Evolutionary conservation across 1,284 basidiomycete species (phyloP), one percentile per base, ranked within the genome.

Genomic region (Rhodotorula sp.): DNA sequence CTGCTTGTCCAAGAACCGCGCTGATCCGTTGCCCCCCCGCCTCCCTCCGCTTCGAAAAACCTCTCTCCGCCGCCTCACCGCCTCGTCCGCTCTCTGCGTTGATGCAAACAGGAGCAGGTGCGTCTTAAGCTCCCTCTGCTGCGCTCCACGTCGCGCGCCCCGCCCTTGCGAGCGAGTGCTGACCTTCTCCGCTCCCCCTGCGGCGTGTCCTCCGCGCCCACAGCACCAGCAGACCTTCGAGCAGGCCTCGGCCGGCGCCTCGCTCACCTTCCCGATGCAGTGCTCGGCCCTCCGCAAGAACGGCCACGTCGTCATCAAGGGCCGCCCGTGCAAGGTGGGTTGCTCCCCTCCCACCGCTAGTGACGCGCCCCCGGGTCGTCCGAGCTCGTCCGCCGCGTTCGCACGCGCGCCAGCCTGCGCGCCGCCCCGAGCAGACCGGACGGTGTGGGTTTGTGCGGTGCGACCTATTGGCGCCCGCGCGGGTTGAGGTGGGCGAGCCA

Each of bases 221-320:
- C 82, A 87, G 81, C 91, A 96, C 86, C 88, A 96, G 82, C 90
- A 94, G 82, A 88, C 86, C 82, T 95, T 97, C 82, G 92, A 96
- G 86, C 81, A 85, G 88, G 87, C 87, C 80, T 85, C 81, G 81
- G 88, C 93, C 80, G 91, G 91, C 79, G 93, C 93, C 81, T 94
- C 94, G 79, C 80, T 85, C 82, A 96, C 94, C 83, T 95, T 83
- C 87, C 91, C 78, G 60, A 72, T 78, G 69, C 69, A 78, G 66
- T 98, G 97, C 86, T 99, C 96, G 83, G 94, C 94, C 80, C 91
- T 99, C 79, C 91, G 87, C 80, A 88, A 88, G 86, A 85, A 84
- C 86, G 95, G 96, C 66, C 93, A 96, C 86, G 96, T 99, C 83
- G 91, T 96, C 82, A 98, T 99, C 86, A 97, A 98, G 88, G 87